Evolutionary conservation across 164 flowering plant species (phyloP).

Genomic region (Brasenia schreberi): DNA sequence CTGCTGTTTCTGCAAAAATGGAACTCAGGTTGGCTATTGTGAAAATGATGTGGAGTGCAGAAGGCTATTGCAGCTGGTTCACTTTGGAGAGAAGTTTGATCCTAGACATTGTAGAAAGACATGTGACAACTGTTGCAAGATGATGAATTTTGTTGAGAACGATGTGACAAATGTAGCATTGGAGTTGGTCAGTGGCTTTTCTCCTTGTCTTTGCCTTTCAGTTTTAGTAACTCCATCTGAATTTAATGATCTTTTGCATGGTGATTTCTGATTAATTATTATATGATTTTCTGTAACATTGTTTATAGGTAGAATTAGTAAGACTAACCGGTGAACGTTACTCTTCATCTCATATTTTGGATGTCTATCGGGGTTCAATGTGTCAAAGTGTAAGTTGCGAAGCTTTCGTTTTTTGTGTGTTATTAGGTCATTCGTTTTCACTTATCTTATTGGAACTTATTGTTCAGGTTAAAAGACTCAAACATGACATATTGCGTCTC

Average conservation of each 20-base stretch:
- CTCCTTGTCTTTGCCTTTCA: background rate
- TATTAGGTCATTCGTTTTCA: background rate
- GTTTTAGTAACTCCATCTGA: background rate
- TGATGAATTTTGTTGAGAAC: conserved; percentile 45
- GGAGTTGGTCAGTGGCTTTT: conserved; percentile 50
- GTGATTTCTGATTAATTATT: too few species aligned
- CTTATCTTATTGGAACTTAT: background rate
- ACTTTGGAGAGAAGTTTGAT: conserved; percentile 93
- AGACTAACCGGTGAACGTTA: conserved; percentile 54
- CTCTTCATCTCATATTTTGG: conserved; percentile 83
- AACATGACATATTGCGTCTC: conserved; percentile 47
- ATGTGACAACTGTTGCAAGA: conserved; percentile 76
- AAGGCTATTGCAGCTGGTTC: conserved; percentile 76
- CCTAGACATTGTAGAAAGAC: conserved; percentile 53
- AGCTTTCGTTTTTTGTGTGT: background rate
- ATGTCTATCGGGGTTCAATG: conserved; percentile 86
- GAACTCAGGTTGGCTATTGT: conserved; percentile 76
- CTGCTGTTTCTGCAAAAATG: background rate
- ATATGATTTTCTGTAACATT: background rate
- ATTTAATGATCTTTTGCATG: too few species aligned
- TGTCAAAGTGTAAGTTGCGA: conserved; percentile 52
- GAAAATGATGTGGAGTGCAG: conserved; percentile 97
- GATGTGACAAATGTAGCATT: conserved; percentile 65
- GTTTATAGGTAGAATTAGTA: conserved; percentile 59
- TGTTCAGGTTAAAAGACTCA: conserved; percentile 68